Percentiles rank a stretch among this genome's conserved stretches.
Conservation (phyloP, 2,329 filamentous ascomycete species). For the Aspergillus piperis region DNA sequence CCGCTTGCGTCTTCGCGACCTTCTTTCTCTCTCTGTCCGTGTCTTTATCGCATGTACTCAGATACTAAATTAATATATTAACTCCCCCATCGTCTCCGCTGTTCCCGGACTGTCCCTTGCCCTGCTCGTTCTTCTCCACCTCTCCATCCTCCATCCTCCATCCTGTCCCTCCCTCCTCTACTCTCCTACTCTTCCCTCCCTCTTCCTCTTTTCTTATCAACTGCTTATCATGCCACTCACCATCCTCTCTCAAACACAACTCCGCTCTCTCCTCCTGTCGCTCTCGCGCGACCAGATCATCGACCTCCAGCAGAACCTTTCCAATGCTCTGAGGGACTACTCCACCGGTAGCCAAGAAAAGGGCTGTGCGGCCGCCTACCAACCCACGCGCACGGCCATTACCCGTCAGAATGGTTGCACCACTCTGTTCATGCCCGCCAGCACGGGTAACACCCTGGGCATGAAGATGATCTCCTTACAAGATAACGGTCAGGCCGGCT, state of each 20-base stretch:
- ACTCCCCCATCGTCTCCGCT: no score
- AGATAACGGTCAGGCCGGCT: constrained; percentile 32
- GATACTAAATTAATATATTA: no score
- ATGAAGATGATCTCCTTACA: constrained; percentile 65
- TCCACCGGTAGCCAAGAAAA: constrained; percentile 62
- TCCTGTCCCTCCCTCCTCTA: no score
- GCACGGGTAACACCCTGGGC: constrained; percentile 59
- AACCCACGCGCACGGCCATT: constrained; percentile 63
- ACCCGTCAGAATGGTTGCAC: constrained; percentile 62
- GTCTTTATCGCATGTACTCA: no score
- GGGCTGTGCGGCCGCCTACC: constrained; percentile 60
- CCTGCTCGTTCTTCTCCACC: no score
- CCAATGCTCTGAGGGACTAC: constrained; percentile 64
- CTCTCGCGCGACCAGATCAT: constrained; percentile 59
- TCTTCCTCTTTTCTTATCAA: no score
- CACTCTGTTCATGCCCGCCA: constrained; percentile 69
- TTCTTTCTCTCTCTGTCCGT: neutral
- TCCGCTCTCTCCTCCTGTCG: constrained; percentile 57
- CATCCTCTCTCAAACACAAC: constrained; percentile 58
- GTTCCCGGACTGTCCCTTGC: no score
- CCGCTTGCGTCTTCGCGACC: neutral
- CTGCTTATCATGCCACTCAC: constrained; percentile 57
- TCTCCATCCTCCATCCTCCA: no score
- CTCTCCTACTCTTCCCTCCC: no score
- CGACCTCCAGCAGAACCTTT: constrained; percentile 59